Base-by-base conservation (phyloP, 768 basidiomycete genomes). In the Tremella mesenterica region DNA sequence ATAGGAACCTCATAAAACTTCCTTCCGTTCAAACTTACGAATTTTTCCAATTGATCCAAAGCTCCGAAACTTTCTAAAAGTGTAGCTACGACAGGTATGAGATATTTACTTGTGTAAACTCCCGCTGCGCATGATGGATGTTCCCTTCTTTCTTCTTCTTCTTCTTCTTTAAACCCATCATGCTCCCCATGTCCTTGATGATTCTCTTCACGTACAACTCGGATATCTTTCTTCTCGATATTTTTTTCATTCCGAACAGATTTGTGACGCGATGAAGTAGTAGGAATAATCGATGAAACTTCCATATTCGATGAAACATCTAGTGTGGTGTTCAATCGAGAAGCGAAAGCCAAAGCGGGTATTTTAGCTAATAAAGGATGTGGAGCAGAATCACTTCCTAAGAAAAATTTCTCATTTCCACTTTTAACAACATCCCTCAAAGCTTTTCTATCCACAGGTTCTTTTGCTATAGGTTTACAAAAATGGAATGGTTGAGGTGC, bases 401-500 rank as follows among this genome's bases (percentile, higher is more conserved):
- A 78, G 81, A 99, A 99, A 75, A 99, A 99, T 44, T 87, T 83
- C 3, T 89, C 85, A 73, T 93, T 86, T 3, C 92, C 92, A 83
- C 61, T 52, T 1, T 74, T 77, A 43, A 95, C 79, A 26, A 90
- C 82, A 20, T 85, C 79, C 47, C 81, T 80, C 53, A 99, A 75
- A 13, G 93, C 90, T 63, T 81, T 73, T 14, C 93, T 80, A 71
- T 99, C 95, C 60, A 86, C 84, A 1, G 93, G 93, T 71, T 82
- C 91, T 75, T 99, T 99, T 12, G 95, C 91, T 20, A 99, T 86
- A 0, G 95, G 95, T 73, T 97, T 99, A 78, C 95, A 97, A 75
- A 86, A 99, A 67, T 93, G 81, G 81, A 86, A 90, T 2, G 88
- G 81, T 72, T 97, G 90, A 1, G 91, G 88, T 1, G 91, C 91